phyloP scores from a whole-genome alignment of 1,284 basidiomycete species.

The Leccinum griseonigrum region DNA sequence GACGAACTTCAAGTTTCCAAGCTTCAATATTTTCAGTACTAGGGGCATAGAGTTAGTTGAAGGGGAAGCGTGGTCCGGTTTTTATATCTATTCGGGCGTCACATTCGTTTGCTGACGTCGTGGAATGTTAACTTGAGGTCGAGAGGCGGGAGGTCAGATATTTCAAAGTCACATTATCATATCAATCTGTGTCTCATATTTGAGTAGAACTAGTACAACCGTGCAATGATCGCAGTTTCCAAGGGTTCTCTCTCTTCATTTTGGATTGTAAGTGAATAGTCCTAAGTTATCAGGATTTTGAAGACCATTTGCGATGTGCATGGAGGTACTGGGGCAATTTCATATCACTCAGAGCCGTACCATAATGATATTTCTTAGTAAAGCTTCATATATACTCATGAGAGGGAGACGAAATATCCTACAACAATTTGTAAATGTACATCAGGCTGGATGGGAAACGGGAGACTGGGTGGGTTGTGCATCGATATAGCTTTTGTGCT shows the following conservation, averaged over 20 bases:
- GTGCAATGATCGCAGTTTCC: conserved; percentile 21
- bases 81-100: no score
- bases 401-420: background rate
- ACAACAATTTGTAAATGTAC: background rate
- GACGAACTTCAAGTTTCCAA: no score
- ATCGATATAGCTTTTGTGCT: background rate
- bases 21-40: no score
- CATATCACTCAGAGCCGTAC: background rate
- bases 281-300: no score
- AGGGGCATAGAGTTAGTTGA: no score
- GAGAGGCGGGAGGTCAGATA: conserved; percentile 20
- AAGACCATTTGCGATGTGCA: no score
- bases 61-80: no score
- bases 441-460: background rate
- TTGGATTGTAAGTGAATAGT: conserved; percentile 20
- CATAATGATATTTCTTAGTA: background rate
- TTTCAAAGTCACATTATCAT: no score
- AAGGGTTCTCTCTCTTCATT: conserved; percentile 19
- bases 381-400: background rate
- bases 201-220: conserved; percentile 18
- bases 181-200: background rate
- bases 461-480: background rate
- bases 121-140: conserved; percentile 8
- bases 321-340: no score
- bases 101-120: background rate